Conservation (phyloP, 2,329 filamentous ascomycete species). For the Zasmidium cellare region DNA sequence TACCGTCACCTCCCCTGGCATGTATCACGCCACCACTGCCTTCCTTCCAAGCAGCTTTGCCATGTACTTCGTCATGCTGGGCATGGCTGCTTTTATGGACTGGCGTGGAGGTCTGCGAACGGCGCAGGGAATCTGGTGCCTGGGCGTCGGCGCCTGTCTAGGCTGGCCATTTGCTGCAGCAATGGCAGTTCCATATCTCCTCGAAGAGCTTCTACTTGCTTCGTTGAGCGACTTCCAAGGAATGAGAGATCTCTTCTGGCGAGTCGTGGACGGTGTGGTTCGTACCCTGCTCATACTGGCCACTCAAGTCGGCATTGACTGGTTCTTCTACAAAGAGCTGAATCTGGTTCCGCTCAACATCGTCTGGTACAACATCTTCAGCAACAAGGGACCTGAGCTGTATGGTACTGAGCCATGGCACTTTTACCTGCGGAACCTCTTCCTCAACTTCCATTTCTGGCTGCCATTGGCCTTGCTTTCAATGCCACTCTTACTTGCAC, state of each 20-base stretch:
- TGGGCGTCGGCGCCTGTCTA: slow-evolving; percentile 78
- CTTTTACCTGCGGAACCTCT: slow-evolving; percentile 89
- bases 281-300: slow-evolving; percentile 68
- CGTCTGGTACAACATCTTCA: slow-evolving; percentile 92
- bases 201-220: slow-evolving; percentile 69
- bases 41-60: slow-evolving; percentile 93
- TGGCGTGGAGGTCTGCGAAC: slow-evolving; percentile 79
- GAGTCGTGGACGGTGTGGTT: slow-evolving; percentile 67
- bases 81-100: slow-evolving; percentile 86
- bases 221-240: slow-evolving; percentile 39
- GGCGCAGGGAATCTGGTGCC: slow-evolving; percentile 83
- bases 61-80: slow-evolving; percentile 91
- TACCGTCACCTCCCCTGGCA: slow-evolving; percentile 78
- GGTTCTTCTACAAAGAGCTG: slow-evolving; percentile 83
- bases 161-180: slow-evolving; percentile 95
- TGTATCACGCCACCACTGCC: slow-evolving; percentile 86
- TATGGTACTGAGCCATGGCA: slow-evolving; percentile 97
- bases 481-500: slow-evolving; percentile 72
- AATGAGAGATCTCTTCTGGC: slow-evolving; percentile 57
- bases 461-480: slow-evolving; percentile 75
- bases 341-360: slow-evolving; percentile 87
- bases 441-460: slow-evolving; percentile 95
- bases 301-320: slow-evolving; percentile 70
- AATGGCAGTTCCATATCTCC: slow-evolving; percentile 74
- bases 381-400: slow-evolving; percentile 76